These are phyloP conservation scores for Globisporangium recalcitrans DNA, from an alignment of 352 stramenopile genomes.

Conservation along the genomic window DNA sequence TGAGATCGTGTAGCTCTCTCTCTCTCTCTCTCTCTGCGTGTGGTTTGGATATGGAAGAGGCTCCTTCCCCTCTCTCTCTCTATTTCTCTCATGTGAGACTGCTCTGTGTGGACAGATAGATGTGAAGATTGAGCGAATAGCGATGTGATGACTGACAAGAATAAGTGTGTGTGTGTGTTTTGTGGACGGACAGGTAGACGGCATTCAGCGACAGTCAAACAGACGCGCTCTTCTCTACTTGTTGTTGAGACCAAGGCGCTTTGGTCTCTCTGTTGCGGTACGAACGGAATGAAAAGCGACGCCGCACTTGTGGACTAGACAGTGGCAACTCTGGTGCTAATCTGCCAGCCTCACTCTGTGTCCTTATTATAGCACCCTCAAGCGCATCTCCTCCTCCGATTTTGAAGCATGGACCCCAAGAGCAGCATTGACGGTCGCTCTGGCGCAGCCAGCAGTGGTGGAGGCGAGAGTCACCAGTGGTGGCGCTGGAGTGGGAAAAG, in stretches of 20 bases:
- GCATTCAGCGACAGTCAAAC: neutral
- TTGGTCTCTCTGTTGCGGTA: neutral
- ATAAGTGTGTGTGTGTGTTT: neutral
- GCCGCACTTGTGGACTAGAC: neutral
- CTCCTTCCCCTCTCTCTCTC: neutral
- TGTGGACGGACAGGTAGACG: neutral
- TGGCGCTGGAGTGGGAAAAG: constrained; percentile 81
- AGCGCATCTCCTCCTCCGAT: neutral
- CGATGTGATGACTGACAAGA: neutral
- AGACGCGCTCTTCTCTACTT: neutral
- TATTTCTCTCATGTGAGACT: neutral
- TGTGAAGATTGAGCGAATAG: neutral
- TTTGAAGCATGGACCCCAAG: neutral
- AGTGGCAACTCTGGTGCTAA: neutral
- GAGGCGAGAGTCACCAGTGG: constrained; percentile 34
- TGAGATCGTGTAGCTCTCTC: no score
- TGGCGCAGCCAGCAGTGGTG: constrained; percentile 16
- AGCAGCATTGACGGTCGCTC: constrained; percentile 30
- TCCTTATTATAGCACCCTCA: neutral
- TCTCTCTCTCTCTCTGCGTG: neutral
- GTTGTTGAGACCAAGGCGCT: neutral
- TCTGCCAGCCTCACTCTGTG: neutral
- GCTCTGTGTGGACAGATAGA: neutral
- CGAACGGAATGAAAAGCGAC: neutral
- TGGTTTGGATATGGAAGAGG: neutral